phyloP scores from a whole-genome alignment of 106 monocot genomes.

The Dendrobium huoshanense region DNA sequence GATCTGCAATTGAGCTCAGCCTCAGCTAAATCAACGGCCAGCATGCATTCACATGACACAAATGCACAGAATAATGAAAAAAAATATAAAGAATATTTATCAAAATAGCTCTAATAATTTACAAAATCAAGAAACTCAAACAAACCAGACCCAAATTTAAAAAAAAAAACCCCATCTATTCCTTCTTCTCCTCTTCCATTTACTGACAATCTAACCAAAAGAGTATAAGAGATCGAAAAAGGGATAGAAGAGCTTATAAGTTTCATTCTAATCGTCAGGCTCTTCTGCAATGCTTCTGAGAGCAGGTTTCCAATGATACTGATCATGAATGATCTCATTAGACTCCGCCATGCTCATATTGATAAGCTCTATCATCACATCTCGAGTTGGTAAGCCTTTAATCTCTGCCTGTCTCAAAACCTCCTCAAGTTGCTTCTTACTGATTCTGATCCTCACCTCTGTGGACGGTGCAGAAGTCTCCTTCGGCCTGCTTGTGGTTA shows the following conservation, averaged over 20 bases:
- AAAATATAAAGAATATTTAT: too few species aligned
- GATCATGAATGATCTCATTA: background rate
- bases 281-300: slow-evolving; percentile 1
- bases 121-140: too few species aligned
- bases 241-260: background rate
- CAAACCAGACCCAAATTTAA: too few species aligned
- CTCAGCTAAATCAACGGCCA: too few species aligned
- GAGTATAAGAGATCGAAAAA: background rate
- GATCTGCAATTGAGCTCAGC: too few species aligned
- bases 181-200: too few species aligned
- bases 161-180: too few species aligned
- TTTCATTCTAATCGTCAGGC: background rate
- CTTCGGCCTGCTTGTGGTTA: background rate
- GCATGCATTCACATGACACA: too few species aligned
- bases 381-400: slow-evolving; percentile 8
- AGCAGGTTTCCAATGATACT: background rate
- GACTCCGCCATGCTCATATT: background rate
- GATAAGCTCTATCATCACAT: slow-evolving; percentile 18
- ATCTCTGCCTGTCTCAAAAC: slow-evolving; percentile 18
- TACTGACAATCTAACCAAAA: background rate
- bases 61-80: too few species aligned
- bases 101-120: too few species aligned
- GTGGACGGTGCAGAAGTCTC: background rate
- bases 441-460: slow-evolving; percentile 43
- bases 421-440: slow-evolving; percentile 47